A percentile compares a stretch with the other conserved stretches of the same genome.
Conservation (phyloP, 2,329 filamentous ascomycete species). For the Xylaria sp. region DNA sequence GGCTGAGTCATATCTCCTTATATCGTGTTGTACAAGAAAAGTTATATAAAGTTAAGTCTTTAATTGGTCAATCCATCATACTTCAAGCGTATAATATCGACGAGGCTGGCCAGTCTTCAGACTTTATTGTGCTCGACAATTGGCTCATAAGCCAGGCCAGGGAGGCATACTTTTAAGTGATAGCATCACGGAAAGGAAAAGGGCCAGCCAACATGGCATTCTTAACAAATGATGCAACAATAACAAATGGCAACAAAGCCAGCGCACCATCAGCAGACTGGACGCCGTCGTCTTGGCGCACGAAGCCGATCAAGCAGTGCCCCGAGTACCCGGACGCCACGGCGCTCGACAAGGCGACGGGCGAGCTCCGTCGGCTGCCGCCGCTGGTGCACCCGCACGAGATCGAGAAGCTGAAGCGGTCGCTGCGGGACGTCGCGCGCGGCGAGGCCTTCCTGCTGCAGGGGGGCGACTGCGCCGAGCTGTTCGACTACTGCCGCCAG, state of each 20-base stretch:
- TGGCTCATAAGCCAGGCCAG: background rate
- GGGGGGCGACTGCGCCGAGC: conserved; percentile 95
- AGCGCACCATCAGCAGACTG: conserved; percentile 52
- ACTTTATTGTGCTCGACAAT: background rate
- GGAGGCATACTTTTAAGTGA: background rate
- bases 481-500: conserved; percentile 96
- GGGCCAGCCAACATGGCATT: conserved; percentile 32
- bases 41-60: background rate
- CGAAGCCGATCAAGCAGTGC: conserved; percentile 81
- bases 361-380: conserved; percentile 75
- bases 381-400: conserved; percentile 83
- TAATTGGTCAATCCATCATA: too few species aligned
- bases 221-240: conserved; percentile 28
- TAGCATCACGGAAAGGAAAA: background rate
- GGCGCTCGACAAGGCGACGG: conserved; percentile 68
- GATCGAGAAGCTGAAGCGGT: conserved; percentile 81
- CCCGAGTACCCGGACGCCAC: conserved; percentile 74
- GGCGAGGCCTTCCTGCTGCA: conserved; percentile 95
- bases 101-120: conserved; percentile 20
- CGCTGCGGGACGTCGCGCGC: conserved; percentile 84
- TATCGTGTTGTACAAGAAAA: background rate
- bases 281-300: conserved; percentile 76
- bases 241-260: conserved; percentile 30
- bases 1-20: conserved; percentile 26
- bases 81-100: background rate